These are phyloP conservation scores for Thuja plicata DNA, from an alignment of 83 land plant genomes.

Conservation along the genomic window DNA sequence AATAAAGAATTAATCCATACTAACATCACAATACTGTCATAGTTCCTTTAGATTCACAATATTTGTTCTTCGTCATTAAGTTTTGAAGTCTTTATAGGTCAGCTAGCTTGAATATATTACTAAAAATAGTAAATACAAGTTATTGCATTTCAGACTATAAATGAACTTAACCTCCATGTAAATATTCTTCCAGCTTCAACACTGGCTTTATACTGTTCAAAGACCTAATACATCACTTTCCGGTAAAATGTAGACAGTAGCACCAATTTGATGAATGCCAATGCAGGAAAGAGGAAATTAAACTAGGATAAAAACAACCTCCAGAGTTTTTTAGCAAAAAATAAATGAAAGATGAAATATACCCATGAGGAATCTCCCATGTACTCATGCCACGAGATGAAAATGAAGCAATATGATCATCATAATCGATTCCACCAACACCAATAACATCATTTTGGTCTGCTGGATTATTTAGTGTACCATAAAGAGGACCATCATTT, in stretches of 20 bases:
- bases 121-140: neutral
- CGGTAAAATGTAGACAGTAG: neutral
- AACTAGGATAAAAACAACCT: neutral
- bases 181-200: neutral
- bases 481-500: constrained; percentile 99
- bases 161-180: neutral
- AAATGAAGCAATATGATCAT: constrained; percentile 94
- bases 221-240: neutral
- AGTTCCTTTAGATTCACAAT: neutral
- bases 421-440: constrained; percentile 98
- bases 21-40: neutral
- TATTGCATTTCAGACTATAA: neutral
- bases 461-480: constrained; percentile 97
- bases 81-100: neutral
- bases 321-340: neutral
- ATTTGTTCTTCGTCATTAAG: neutral
- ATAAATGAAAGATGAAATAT: constrained; percentile 9
- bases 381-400: constrained; percentile 99
- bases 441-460: constrained; percentile 99
- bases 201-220: neutral
- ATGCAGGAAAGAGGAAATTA: neutral
- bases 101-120: neutral
- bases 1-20: neutral
- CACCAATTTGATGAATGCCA: neutral
- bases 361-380: constrained; percentile 99